phyloP scores from a whole-genome alignment of 169 alveolate genomes.

The Eimeria maxima region DNA sequence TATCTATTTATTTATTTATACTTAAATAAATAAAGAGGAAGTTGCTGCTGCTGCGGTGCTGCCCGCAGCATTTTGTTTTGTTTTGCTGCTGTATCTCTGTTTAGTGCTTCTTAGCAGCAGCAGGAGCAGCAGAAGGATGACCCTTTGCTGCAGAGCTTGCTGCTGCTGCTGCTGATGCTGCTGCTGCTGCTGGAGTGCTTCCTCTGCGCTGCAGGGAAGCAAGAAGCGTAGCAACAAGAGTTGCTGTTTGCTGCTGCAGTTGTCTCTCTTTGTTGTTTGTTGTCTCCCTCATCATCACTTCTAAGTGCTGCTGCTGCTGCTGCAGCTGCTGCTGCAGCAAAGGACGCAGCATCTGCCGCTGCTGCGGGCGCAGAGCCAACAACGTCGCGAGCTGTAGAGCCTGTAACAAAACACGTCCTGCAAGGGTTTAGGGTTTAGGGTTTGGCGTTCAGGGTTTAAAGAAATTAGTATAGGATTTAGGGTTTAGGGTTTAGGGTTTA shows the following conservation, averaged over 20 bases:
- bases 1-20: too few species aligned
- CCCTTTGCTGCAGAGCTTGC: too few species aligned
- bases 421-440: conserved; percentile 24
- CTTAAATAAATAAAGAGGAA: too few species aligned
- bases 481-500: too few species aligned
- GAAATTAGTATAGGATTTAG: background rate
- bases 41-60: too few species aligned
- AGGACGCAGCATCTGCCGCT: conserved; percentile 23
- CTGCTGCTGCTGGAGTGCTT: background rate
- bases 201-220: conserved; percentile 27
- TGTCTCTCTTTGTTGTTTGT: conserved; percentile 30
- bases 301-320: conserved; percentile 60
- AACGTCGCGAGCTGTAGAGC: conserved; percentile 37
- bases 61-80: too few species aligned
- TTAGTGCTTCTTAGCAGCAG: too few species aligned
- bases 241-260: conserved; percentile 63
- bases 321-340: conserved; percentile 30
- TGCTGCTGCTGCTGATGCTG: too few species aligned
- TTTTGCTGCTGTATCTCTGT: too few species aligned
- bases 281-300: conserved; percentile 23
- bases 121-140: too few species aligned
- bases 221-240: background rate
- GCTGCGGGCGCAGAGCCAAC: conserved; percentile 34
- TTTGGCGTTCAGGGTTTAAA: background rate
- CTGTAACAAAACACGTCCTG: background rate